phyloP scores from a whole-genome alignment of 2,329 filamentous ascomycete genomes.

The Aspergillus melleus region DNA sequence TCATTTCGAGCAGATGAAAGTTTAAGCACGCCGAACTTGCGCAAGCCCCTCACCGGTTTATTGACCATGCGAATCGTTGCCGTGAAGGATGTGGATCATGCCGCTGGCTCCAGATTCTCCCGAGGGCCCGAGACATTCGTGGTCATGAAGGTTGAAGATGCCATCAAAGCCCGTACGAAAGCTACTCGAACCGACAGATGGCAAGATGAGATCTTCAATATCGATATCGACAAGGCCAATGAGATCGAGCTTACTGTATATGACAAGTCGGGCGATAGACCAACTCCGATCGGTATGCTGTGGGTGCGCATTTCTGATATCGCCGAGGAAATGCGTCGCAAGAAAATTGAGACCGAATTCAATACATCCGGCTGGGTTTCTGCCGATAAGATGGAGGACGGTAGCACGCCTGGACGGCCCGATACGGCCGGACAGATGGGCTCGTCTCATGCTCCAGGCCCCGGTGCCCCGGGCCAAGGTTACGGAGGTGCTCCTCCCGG shows the following conservation, averaged over 20 bases:
- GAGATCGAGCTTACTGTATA: slow-evolving; percentile 98
- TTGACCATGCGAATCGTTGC: slow-evolving; percentile 82
- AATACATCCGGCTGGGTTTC: slow-evolving; percentile 96
- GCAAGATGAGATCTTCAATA: slow-evolving; percentile 86
- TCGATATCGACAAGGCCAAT: slow-evolving; percentile 97
- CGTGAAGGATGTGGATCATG: slow-evolving; percentile 93
- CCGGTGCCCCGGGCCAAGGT: slow-evolving; percentile 28
- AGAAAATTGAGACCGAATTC: slow-evolving; percentile 95
- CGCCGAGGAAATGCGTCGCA: slow-evolving; percentile 93
- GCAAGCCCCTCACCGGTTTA: slow-evolving; percentile 92
- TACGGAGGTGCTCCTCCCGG: slow-evolving; percentile 30
- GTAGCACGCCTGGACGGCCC: slow-evolving; percentile 49
- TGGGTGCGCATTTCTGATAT: slow-evolving; percentile 98
- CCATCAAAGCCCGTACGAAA: slow-evolving; percentile 83
- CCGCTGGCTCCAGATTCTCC: slow-evolving; percentile 77
- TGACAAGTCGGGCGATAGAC: slow-evolving; percentile 87
- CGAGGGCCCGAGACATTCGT: slow-evolving; percentile 93
- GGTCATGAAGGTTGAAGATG: slow-evolving; percentile 94
- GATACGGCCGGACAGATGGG: slow-evolving; percentile 55
- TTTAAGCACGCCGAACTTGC: slow-evolving; percentile 89
- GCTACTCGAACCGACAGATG: slow-evolving; percentile 83
- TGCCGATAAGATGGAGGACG: slow-evolving; percentile 85
- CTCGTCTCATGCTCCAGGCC: slow-evolving; percentile 27
- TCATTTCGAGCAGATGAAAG: slow-evolving; percentile 71
- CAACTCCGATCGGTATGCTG: slow-evolving; percentile 88